phyloP scores from a whole-genome alignment of 2,329 filamentous ascomycete genomes.

The Microsporum audouinii region DNA sequence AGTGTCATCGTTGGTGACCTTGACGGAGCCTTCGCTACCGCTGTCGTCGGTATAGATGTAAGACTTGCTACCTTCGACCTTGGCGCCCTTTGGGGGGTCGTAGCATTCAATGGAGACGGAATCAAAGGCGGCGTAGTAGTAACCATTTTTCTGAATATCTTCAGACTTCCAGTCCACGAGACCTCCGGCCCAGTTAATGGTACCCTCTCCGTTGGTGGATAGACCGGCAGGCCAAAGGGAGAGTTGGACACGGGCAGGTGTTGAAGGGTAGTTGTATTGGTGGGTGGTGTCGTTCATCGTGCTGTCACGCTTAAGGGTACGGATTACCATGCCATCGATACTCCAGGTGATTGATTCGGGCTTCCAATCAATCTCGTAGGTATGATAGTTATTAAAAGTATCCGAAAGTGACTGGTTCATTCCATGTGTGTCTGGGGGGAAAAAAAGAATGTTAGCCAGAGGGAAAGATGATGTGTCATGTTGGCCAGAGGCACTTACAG shows the following conservation, averaged over 20 bases:
- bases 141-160: slow-evolving; percentile 71
- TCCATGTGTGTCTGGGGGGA: slow-evolving; percentile 53
- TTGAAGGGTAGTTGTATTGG: slow-evolving; percentile 81
- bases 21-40: slow-evolving; percentile 65
- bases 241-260: slow-evolving; percentile 77
- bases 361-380: slow-evolving; percentile 88
- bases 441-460: not conserved
- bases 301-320: slow-evolving; percentile 60
- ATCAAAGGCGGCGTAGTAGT: slow-evolving; percentile 74
- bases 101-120: slow-evolving; percentile 80
- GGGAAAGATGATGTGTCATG: not conserved
- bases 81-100: slow-evolving; percentile 61
- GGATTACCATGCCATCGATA: slow-evolving; percentile 67
- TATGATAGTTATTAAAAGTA: slow-evolving; percentile 69
- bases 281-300: slow-evolving; percentile 80
- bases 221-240: slow-evolving; percentile 93
- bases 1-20: slow-evolving; percentile 62
- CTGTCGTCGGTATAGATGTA: slow-evolving; percentile 61
- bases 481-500: slow-evolving; percentile 49
- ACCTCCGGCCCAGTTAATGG: slow-evolving; percentile 84
- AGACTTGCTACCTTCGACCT: slow-evolving; percentile 47
- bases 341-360: slow-evolving; percentile 78
- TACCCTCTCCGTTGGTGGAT: slow-evolving; percentile 65
- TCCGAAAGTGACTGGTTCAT: slow-evolving; percentile 56
- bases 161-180: slow-evolving; percentile 71